A percentile compares a stretch with the other conserved stretches of the same genome.
Evolutionary conservation across 257 asterid species (phyloP).

Genomic region (Salvia rosmarinus): DNA sequence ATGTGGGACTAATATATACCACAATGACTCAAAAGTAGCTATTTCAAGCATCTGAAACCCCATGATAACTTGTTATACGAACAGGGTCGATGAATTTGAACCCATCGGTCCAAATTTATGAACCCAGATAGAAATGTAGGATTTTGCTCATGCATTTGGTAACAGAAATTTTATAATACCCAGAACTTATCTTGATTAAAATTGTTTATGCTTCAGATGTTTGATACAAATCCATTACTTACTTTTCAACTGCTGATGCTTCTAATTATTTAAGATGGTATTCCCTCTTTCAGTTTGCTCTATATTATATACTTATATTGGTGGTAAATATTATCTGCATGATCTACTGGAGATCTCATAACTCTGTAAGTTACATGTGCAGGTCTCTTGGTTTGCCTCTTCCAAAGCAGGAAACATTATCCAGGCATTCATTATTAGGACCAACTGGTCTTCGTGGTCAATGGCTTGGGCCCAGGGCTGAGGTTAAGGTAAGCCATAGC

Average conservation of each 20-base stretch:
- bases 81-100: background rate
- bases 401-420: conserved; percentile 89
- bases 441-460: conserved; percentile 91
- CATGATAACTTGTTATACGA: background rate
- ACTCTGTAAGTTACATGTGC: conserved; percentile 32
- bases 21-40: conserved; percentile 2
- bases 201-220: conserved; percentile 19
- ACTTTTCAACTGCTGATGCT: conserved; percentile 23
- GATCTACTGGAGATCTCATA: conserved; percentile 14
- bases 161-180: conserved; percentile 2
- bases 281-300: no score
- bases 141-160: conserved; percentile 18
- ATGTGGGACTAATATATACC: background rate
- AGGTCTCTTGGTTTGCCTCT: conserved; percentile 78
- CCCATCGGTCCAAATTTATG: background rate
- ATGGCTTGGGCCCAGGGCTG: conserved; percentile 72
- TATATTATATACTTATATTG: no score
- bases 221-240: background rate
- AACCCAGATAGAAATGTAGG: background rate
- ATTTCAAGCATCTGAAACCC: background rate
- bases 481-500: conserved; percentile 60
- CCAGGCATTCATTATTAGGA: conserved; percentile 87
- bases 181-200: conserved; percentile 7
- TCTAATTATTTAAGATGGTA: conserved; percentile 24
- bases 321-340: no score